Base-by-base conservation (phyloP, 1,139 yeast species). In the Zhuliangozyma parablackwelliae region DNA sequence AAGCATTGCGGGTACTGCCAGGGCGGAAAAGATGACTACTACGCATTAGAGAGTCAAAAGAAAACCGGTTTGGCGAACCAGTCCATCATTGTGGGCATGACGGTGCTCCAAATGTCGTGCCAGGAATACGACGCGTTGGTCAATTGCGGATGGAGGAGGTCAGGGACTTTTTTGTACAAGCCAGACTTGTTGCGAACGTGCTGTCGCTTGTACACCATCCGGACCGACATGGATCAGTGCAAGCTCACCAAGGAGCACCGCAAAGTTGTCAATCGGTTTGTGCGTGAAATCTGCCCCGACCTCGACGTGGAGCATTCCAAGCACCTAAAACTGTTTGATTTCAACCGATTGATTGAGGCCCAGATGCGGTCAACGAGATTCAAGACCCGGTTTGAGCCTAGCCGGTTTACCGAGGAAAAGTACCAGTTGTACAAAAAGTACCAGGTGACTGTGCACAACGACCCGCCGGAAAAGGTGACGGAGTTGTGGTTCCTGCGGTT, bases 161-260 rank as follows among this genome's bases (percentile, higher is more conserved):
- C 94, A 26, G 97, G 97, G 0, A 54, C 57, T 2, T 85, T 78
- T 46, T 49, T 87, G 6, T 89, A 89, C 54, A 83, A 82, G 51
- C 80, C 86, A 0, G 96, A 90, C 55, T 59, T 79, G 43, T 54
- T 82, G 26, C 58, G 88, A 27, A 77, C 78, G 30, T 90, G 97
- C 53, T 90, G 97, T 51, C 72, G 92, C n/a, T 71, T 80, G 54
- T 87, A 79, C 53, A 84, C 96, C 0, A 86, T 89, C 24, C 59
- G 97, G 36, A 80, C 95, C 1, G 69, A 65, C 29, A 59, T 73
- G 27, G 52, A 51, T 0, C 51, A 57, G 29, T 69, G 80, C 46
- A 64, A 67, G 34, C 57, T 82, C 10, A 61, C 69, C 24, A 87
- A 86, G 53, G 90, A 84, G 35, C 82, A 81, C 40, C 70, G 90